These are phyloP conservation scores for Boletus vermiculosoides DNA, from an alignment of 768 basidiomycete genomes.

Conservation along the genomic window DNA sequence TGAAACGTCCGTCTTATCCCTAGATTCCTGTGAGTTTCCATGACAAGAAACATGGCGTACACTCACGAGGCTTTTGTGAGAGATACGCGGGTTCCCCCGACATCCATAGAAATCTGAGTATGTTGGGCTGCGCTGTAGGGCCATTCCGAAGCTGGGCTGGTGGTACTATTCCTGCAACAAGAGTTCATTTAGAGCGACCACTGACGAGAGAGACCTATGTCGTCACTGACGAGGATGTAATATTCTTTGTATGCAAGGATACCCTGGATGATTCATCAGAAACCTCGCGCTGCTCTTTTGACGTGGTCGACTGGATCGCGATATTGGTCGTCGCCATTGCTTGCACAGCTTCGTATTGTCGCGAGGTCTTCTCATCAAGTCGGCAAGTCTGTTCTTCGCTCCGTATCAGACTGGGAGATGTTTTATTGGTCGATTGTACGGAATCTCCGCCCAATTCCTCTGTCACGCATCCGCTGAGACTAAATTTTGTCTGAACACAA, in stretches of 20 bases:
- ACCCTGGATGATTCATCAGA: background rate
- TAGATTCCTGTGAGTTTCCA: background rate
- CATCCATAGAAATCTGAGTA: background rate
- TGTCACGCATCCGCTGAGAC: background rate
- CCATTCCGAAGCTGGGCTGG: background rate
- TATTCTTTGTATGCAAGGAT: background rate
- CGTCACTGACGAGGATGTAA: background rate
- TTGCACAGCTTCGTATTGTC: background rate
- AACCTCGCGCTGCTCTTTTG: background rate
- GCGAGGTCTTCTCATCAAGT: background rate
- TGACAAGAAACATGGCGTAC: background rate
- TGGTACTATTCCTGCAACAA: background rate
- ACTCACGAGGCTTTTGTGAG: slow-evolving; percentile 2
- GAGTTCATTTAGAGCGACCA: background rate
- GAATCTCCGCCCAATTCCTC: background rate
- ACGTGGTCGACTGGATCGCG: background rate
- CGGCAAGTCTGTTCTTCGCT: background rate
- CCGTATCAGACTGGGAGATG: background rate
- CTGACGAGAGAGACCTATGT: background rate
- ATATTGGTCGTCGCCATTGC: background rate
- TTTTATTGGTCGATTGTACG: background rate
- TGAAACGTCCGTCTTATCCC: background rate
- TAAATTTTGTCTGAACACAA: background rate
- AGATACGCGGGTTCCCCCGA: background rate
- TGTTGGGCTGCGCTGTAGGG: background rate